Evolutionary conservation across 2,329 filamentous ascomycete species (phyloP), one percentile per base, ranked within the genome.

Genomic region (Clonostachys solani): DNA sequence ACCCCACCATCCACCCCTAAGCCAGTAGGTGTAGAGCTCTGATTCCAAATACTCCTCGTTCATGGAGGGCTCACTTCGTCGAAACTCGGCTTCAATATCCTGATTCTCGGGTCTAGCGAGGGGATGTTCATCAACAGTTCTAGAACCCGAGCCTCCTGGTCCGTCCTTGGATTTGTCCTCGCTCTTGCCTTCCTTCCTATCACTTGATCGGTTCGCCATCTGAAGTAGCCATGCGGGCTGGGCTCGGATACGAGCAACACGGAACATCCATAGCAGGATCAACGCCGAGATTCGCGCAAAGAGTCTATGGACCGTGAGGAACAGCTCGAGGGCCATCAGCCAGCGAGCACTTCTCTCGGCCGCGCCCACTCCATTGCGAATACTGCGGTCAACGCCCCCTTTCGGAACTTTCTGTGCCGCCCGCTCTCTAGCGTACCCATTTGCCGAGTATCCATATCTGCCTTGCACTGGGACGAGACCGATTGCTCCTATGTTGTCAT

Each of bases 1-100:
- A 2, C 92, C 92, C 84, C 90, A 96, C 71, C 88, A 88, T 8
- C 89, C 90, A 17, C 89, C 90, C 46, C 77, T 74, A 45, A 87
- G 83, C 87, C 90, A 97, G 81, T 92, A 94, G 33, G 75, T 74
- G 62, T 96, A 97, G 2, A 96, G 70, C 49, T 83, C 84, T 3
- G 78, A 75, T 53, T 92, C 86, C 3, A 96, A 72, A 37, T 81
- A 79, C 29, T 79, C 77, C 55, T 94, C 87, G 38, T 83, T 58
- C 59, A 67, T 61, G 46, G 61, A 58, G 12, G 55, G 54, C 7
- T 63, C 47, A 43, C 82, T 75, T 46, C 80, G 80, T 54, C 89
- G 81, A 55, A 92, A 83, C 61, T 94, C 89, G 2, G 73, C 75
- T 65, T 96, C 92, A 3, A 96, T 83, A 57, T 97, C 92, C 29